These are phyloP conservation scores for Ustilago hordei DNA, from an alignment of 1,284 basidiomycete species.

Conservation along the genomic window DNA sequence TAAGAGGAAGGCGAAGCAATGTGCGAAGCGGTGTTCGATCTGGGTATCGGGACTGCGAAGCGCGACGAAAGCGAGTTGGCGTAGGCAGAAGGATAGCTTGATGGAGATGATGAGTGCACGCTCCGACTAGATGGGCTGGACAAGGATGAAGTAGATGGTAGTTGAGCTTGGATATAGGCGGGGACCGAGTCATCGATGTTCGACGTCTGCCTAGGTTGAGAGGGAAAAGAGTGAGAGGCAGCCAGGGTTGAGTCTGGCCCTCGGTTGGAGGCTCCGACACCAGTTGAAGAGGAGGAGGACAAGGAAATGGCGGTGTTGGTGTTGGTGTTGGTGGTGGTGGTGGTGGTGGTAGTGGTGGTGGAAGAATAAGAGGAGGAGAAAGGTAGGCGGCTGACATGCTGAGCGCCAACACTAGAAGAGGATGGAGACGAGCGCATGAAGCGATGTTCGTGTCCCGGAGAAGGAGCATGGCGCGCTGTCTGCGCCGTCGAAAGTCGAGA, in stretches of 20 bases:
- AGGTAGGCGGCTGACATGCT: conserved; percentile 2
- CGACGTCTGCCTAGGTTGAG: neutral
- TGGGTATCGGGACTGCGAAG: conserved; percentile 1
- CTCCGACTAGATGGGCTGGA: conserved; percentile 8
- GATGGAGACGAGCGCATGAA: neutral
- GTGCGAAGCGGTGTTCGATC: neutral
- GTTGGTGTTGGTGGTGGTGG: neutral
- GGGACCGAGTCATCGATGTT: conserved; percentile 4
- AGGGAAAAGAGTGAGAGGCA: neutral
- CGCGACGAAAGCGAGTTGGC: conserved; percentile 8
- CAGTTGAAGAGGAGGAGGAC: neutral
- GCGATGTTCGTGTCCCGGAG: conserved; percentile 1
- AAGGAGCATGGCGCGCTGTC: neutral
- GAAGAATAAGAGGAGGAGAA: conserved; percentile 16
- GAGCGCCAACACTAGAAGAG: neutral
- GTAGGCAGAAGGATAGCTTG: neutral
- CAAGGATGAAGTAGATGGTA: conserved; percentile 15
- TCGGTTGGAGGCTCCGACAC: neutral
- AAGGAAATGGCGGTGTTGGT: neutral
- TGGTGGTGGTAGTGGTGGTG: neutral
- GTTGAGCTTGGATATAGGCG: conserved; percentile 15
- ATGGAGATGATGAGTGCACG: neutral
- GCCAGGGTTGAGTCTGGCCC: conserved; percentile 1
- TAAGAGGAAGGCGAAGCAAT: too few relatives aligned
- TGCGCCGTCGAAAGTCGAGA: neutral